Conservation (phyloP, 768 basidiomycete species). For the Calvatia gigantea region DNA sequence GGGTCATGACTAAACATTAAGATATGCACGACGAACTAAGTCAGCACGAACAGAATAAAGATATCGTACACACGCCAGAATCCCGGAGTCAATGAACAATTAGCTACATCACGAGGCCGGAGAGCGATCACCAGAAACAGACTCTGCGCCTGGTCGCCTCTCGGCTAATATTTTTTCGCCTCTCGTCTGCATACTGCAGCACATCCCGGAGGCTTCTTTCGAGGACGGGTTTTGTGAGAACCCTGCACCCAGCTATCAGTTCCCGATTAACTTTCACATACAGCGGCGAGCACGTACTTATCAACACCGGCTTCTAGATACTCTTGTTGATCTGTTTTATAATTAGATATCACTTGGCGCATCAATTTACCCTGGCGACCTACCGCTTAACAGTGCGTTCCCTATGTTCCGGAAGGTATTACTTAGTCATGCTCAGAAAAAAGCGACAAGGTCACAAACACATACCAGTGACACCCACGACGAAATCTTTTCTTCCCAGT, state of each 20-base stretch:
- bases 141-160: slow-evolving; percentile 12
- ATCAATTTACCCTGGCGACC: slow-evolving; percentile 17
- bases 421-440: slow-evolving; percentile 1
- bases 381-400: slow-evolving; percentile 50
- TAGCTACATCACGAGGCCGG: slow-evolving; percentile 1
- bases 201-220: slow-evolving; percentile 50
- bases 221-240: slow-evolving; percentile 78
- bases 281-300: slow-evolving; percentile 42
- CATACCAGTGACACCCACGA: slow-evolving; percentile 78
- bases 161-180: slow-evolving; percentile 32
- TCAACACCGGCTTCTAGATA: slow-evolving; percentile 76
- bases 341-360: slow-evolving; percentile 14
- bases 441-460: background rate
- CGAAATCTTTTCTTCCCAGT: slow-evolving; percentile 66
- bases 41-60: background rate
- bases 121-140: background rate
- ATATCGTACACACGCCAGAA: slow-evolving; percentile 11
- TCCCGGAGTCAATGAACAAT: background rate
- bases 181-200: slow-evolving; percentile 41
- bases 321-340: slow-evolving; percentile 61
- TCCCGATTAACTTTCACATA: slow-evolving; percentile 3
- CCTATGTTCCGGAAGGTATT: slow-evolving; percentile 27
- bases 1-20: slow-evolving; percentile 1
- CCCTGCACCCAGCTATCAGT: slow-evolving; percentile 33
- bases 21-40: background rate